Percentiles rank a stretch among this genome's conserved stretches.
phyloP scores from a whole-genome alignment of 805 yeast species.

The Komagataella kurtzmanii region DNA sequence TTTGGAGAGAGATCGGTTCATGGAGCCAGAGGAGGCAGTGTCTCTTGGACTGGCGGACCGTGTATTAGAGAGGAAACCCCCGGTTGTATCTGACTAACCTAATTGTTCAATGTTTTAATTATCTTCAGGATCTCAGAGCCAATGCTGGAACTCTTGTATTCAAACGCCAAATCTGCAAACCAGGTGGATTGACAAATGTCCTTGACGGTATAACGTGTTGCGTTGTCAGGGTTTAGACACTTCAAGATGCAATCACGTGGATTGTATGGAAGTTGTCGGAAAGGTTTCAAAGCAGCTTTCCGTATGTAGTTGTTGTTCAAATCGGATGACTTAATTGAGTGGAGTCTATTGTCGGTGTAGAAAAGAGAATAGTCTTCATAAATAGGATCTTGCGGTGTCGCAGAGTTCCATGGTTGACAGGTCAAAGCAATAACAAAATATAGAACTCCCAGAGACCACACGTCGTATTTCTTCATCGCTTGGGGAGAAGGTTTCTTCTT shows the following conservation, averaged over 20 bases:
- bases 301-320: slow-evolving; percentile 1
- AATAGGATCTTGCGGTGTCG: slow-evolving; percentile 15
- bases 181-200: slow-evolving; percentile 14
- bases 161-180: slow-evolving; percentile 15
- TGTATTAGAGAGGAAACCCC: slow-evolving; percentile 10
- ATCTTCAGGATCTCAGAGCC: neutral
- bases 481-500: slow-evolving; percentile 7
- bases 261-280: slow-evolving; percentile 1
- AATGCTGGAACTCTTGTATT: slow-evolving; percentile 1
- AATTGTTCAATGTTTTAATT: neutral
- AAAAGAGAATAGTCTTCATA: slow-evolving; percentile 5
- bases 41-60: slow-evolving; percentile 18
- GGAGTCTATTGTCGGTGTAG: slow-evolving; percentile 1
- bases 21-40: slow-evolving; percentile 16
- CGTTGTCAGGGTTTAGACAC: slow-evolving; percentile 17
- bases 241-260: slow-evolving; percentile 8
- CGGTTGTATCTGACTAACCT: neutral
- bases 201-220: slow-evolving; percentile 8
- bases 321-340: slow-evolving; percentile 2
- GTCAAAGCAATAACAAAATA: slow-evolving; percentile 30
- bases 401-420: slow-evolving; percentile 33
- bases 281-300: neutral
- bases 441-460: slow-evolving; percentile 38
- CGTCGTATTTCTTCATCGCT: slow-evolving; percentile 23
- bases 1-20: slow-evolving; percentile 12